phyloP scores from a whole-genome alignment of 2,329 filamentous ascomycete species.

The Hypoxylon sp. region DNA sequence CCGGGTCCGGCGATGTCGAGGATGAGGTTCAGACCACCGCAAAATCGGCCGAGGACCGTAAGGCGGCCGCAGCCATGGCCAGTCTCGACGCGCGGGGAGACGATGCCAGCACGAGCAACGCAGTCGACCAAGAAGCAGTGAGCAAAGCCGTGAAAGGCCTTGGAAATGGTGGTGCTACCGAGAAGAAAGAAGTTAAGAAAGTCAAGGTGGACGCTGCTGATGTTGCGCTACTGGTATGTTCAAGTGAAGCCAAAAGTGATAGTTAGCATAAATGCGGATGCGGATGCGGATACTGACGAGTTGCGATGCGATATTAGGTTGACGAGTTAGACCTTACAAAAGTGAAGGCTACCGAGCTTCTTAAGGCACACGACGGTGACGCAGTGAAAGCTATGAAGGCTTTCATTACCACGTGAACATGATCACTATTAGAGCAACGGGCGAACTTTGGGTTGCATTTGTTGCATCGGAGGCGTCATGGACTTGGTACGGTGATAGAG shows the following conservation, averaged over 20 bases:
- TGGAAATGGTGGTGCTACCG: conserved; percentile 57
- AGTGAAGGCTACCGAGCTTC: conserved; percentile 79
- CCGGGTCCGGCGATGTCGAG: conserved; percentile 71
- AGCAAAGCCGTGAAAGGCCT: conserved; percentile 80
- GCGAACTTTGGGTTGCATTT: background rate
- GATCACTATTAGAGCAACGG: background rate
- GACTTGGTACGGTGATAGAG: conserved; percentile 28
- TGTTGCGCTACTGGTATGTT: conserved; percentile 76
- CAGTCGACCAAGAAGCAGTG: conserved; percentile 78
- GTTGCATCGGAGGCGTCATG: conserved; percentile 31
- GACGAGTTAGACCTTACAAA: conserved; percentile 81
- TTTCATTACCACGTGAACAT: conserved; percentile 57
- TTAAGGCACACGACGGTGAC: conserved; percentile 80
- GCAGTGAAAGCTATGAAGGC: conserved; percentile 76
- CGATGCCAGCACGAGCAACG: conserved; percentile 60
- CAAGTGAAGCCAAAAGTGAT: background rate
- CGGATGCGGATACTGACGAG: conserved; percentile 24
- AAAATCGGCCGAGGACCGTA: conserved; percentile 82
- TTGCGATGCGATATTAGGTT: conserved; percentile 61
- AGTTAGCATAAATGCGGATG: background rate
- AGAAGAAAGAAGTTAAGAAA: conserved; percentile 67
- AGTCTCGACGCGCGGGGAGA: conserved; percentile 73
- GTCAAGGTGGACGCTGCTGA: conserved; percentile 83
- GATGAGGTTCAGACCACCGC: conserved; percentile 67
- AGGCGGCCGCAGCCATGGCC: conserved; percentile 80